Percentiles rank a stretch among this genome's conserved stretches.
These are phyloP conservation scores for Pouteria glomerata DNA, from an alignment of 148 eudicot species.

Conservation along the genomic window DNA sequence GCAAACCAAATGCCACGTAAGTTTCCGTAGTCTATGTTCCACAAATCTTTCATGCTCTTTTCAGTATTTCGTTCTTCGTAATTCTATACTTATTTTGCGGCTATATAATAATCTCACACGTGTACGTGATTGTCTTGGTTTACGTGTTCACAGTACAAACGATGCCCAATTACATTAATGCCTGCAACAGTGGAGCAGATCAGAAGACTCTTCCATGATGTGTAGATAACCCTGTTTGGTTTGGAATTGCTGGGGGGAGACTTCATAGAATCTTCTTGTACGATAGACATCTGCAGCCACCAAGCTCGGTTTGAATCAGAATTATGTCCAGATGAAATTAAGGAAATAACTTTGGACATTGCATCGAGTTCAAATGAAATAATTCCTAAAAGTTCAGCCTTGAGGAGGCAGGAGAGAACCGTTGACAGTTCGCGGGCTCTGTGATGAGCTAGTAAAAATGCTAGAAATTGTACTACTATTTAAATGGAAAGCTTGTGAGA, in stretches of 20 bases:
- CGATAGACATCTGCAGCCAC: not conserved
- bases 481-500: too few relatives aligned
- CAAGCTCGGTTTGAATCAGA: not conserved
- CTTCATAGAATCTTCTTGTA: too few relatives aligned
- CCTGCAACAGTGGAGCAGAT: slow-evolving; percentile 73
- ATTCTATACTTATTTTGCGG: not conserved
- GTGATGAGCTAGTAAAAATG: too few relatives aligned
- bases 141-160: slow-evolving; percentile 57
- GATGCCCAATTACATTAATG: slow-evolving; percentile 83
- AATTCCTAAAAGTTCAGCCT: not conserved
- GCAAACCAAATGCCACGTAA: not conserved
- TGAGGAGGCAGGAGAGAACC: too few relatives aligned
- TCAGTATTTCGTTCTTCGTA: not conserved
- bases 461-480: too few relatives aligned
- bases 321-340: too few relatives aligned
- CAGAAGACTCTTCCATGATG: slow-evolving; percentile 90
- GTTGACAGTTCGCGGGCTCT: too few relatives aligned
- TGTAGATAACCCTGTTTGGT: slow-evolving; percentile 32
- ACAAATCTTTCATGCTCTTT: too few relatives aligned
- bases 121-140: not conserved
- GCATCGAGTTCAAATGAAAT: not conserved
- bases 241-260: not conserved
- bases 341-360: not conserved
- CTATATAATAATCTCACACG: not conserved
- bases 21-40: not conserved